Base-by-base conservation (phyloP, 139 green algal genomes). In the Diplosphaera chodatii region DNA sequence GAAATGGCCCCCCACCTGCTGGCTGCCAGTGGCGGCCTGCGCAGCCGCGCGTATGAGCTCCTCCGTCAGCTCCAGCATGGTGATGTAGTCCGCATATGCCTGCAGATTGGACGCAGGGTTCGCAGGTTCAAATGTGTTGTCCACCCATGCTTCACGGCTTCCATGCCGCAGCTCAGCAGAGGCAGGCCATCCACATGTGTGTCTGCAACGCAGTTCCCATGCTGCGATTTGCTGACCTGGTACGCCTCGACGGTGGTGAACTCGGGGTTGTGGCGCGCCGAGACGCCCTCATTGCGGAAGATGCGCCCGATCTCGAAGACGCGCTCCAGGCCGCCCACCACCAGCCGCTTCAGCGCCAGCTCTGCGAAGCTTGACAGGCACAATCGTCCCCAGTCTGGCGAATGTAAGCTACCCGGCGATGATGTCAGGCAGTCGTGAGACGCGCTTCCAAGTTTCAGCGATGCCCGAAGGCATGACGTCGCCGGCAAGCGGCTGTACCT, bases 291-390 rank as follows among this genome's bases (percentile, higher is more conserved):
- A 78, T 99, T 99, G 31, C 95, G 84, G 77, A 99, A 99, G 55
- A 98, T 91, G 63, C 92, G 86, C 2, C 94, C 95, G 34, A 99
- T 90, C 83, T 99, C 95, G 81, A 93, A 99, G 64, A 99, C 93
- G 25, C 91, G 86, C 79, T 99, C 95, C 72, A 99, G 91, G 20
- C 95, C 95, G 25, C 90, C 90, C 37, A 91, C 88, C 66, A 95
- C 84, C 25, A 97, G 69, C 15, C 92, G 81, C 82, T 99, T 99
- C 10, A 99, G 89, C 75, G 98, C 94, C 75, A 99, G 85, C 90
- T 99, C 95, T 48, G 40, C 68, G 56, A 21, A 73, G 22, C 13
- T n/a, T 4, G 18, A 59, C 48, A 59, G 48, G 25, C 13, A 27
- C 16, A 59, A 5, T 59, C n/a, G n/a, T 48, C 37, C 37, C 10